A percentile compares a stretch with the other conserved stretches of the same genome.
Conservation (phyloP, 2,329 filamentous ascomycete species). For the Cladophialophora immunda region DNA sequence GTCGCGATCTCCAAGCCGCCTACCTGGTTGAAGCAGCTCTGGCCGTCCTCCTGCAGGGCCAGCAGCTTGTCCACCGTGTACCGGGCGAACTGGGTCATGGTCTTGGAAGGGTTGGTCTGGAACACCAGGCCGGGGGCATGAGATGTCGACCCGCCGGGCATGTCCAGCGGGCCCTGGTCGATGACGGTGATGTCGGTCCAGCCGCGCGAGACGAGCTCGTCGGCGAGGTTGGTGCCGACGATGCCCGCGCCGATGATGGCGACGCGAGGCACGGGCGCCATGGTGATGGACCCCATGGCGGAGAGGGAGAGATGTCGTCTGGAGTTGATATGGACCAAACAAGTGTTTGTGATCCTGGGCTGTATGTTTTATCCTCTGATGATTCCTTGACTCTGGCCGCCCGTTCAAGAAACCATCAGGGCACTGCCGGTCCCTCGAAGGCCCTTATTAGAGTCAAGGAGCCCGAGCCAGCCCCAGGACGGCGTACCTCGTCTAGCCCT, state of each 20-base stretch:
- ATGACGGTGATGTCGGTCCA: constrained; percentile 71
- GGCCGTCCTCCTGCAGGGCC: constrained; percentile 59
- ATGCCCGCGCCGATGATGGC: constrained; percentile 72
- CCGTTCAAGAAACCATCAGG: background rate
- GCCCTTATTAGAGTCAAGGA: constrained; percentile 1
- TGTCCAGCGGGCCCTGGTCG: constrained; percentile 68
- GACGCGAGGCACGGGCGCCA: constrained; percentile 49
- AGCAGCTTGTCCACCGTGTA: constrained; percentile 70
- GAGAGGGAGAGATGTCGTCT: background rate
- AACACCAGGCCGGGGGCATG: constrained; percentile 72
- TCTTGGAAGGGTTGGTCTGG: constrained; percentile 60
- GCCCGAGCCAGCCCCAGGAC: too few species aligned
- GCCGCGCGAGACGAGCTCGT: constrained; percentile 69
- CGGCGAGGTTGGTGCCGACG: constrained; percentile 70
- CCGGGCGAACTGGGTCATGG: constrained; percentile 65
- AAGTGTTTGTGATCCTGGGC: background rate
- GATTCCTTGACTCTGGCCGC: background rate
- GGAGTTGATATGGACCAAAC: background rate
- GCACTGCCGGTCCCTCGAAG: background rate
- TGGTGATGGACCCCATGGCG: constrained; percentile 16
- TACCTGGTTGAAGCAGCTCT: constrained; percentile 67
- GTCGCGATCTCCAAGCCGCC: constrained; percentile 71
- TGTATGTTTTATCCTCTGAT: background rate
- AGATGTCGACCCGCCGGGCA: constrained; percentile 72
- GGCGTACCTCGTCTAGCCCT: background rate